These are phyloP conservation scores for Pythium aquatile DNA, from an alignment of 352 stramenopile genomes.

Conservation along the genomic window DNA sequence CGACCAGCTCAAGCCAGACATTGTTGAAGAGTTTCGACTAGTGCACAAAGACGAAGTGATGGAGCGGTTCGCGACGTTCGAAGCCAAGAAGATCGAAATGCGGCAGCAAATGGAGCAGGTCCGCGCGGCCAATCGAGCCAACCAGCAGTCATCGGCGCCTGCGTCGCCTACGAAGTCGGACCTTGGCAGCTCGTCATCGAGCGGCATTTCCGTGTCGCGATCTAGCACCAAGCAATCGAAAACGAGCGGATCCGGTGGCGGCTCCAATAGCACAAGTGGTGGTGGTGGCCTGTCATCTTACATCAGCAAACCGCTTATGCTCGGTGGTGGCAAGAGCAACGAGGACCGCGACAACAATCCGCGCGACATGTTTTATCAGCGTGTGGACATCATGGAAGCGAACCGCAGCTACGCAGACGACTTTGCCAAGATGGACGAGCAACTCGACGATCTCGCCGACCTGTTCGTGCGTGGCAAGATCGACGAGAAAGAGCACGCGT, in stretches of 20 bases:
- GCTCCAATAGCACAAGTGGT: conserved; percentile 12
- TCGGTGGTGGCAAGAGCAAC: conserved; percentile 31
- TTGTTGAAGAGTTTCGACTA: conserved; percentile 67
- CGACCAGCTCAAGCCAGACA: conserved; percentile 66
- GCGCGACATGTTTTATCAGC: conserved; percentile 55
- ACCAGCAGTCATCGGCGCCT: conserved; percentile 29
- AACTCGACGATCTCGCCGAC: conserved; percentile 66
- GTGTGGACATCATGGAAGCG: conserved; percentile 65
- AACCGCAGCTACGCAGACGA: conserved; percentile 66
- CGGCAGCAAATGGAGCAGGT: conserved; percentile 71
- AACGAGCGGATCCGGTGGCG: conserved; percentile 8
- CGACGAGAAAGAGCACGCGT: conserved; percentile 84
- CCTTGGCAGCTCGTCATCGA: conserved; percentile 40
- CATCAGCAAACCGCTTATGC: conserved; percentile 58
- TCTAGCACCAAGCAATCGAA: conserved; percentile 22
- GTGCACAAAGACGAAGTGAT: conserved; percentile 85
- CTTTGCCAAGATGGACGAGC: conserved; percentile 79
- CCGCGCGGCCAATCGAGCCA: conserved; percentile 20
- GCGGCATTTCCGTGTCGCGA: conserved; percentile 15
- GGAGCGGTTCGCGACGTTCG: conserved; percentile 72
- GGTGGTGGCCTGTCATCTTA: conserved; percentile 44
- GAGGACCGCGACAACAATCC: conserved; percentile 29
- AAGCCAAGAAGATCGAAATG: conserved; percentile 87
- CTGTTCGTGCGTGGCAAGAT: conserved; percentile 78
- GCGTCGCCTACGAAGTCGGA: conserved; percentile 60